Base-by-base conservation (phyloP, 805 yeast species). In the Schwanniomyces polymorphus region DNA sequence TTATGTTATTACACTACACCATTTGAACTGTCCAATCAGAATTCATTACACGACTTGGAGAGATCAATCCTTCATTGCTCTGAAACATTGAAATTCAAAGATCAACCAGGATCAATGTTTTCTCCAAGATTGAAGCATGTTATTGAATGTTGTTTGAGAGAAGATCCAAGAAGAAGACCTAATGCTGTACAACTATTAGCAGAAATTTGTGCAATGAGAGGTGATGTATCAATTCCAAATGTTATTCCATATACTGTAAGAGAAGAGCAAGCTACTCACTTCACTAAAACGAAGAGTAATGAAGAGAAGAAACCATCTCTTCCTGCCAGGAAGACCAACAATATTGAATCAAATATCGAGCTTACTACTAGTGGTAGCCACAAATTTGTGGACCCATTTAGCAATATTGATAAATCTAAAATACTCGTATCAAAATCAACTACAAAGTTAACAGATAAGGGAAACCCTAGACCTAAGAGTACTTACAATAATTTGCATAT, bases 1-100 rank as follows among this genome's bases (percentile, higher is more conserved):
- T 61, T 88, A 42, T 86, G 94, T 59, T 88, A 85, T 63, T 88
- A 85, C 57, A 87, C 88, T 0, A 88, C 96, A 0, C 96, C 96
- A 0, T 88, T 88, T 60, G 96, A 88, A 63, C 72, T 62, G 66
- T 66, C 67, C 1, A 47, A 48, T n/a, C 77, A 73, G 37, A 49
- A 50, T 6, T 57, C 69, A 6, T 54, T 72, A 35, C 63, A 66
- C 37, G 77, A 73, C 35, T 55, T 73, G 60, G 91, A 87, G 54
- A 60, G 68, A 33, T 86, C 85, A 39, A 87, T 88, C 25, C 58
- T 86, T 42, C 75, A 79, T 49, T 82, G 86, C 14, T 64, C 73
- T 21, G 79, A 72, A 49, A 73, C 78, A 14, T 79, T 73, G 14
- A 58, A 59, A 17, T 59, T 73, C 35, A 67, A 64, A 41, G 90